Evolutionary conservation across 768 basidiomycete genomes (phyloP).

Genomic region (Naematelia aurantialba): DNA sequence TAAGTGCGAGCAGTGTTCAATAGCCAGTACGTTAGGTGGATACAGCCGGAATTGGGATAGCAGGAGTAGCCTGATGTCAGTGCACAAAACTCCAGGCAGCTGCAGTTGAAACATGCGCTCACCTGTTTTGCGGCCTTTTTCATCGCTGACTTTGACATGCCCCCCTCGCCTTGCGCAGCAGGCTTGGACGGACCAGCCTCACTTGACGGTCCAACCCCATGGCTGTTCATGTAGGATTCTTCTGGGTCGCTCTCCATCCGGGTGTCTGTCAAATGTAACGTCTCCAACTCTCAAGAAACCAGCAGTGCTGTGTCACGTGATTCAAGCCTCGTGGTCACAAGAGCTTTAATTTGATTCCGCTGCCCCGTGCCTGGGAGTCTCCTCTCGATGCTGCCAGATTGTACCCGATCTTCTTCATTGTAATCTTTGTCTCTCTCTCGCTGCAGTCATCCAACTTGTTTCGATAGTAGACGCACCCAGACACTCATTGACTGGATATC

Average conservation of each 20-base stretch:
- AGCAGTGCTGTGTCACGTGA: too few relatives aligned
- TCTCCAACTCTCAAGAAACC: too few relatives aligned
- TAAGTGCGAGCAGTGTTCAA: too few relatives aligned
- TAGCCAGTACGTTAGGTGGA: too few relatives aligned
- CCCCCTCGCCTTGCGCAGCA: not conserved
- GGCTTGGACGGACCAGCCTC: not conserved
- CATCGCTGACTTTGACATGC: conserved; percentile 41
- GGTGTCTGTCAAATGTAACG: not conserved
- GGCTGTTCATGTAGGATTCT: not conserved
- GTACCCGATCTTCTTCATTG: not conserved
- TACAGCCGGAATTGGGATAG: too few relatives aligned
- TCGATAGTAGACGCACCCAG: too few relatives aligned
- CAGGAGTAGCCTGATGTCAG: too few relatives aligned
- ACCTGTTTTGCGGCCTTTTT: conserved; percentile 43
- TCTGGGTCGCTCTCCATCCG: conserved; percentile 7
- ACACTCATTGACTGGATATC: too few relatives aligned
- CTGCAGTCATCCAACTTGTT: not conserved
- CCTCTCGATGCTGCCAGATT: not conserved
- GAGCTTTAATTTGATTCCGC: conserved; percentile 4
- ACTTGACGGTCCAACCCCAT: conserved; percentile 14
- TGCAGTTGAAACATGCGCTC: too few relatives aligned
- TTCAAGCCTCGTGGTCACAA: too few relatives aligned
- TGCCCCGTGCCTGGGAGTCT: not conserved
- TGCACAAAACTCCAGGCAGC: too few relatives aligned
- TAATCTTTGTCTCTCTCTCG: not conserved